Evolutionary conservation across 805 yeast species (phyloP), one percentile per base, ranked within the genome.

Genomic region (Pichia insulana): DNA sequence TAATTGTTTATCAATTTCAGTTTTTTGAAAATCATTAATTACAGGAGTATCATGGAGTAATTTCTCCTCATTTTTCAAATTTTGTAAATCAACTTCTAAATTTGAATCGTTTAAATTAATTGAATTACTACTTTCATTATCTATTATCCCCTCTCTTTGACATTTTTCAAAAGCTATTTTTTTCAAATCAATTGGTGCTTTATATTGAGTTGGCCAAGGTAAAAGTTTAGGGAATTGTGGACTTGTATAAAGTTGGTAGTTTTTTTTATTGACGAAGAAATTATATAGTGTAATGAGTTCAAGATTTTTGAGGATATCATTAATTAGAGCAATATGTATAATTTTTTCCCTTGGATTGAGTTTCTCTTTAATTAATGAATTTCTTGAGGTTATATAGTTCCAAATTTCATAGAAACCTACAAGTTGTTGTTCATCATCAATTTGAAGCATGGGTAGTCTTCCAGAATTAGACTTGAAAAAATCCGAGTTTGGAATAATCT

Each of bases 151-250:
- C 15, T 54, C 45, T 11, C 51, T 46, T 12, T 51, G 43, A 49
- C 71, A 67, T 4, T 54, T 46, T 27, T 51, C 48, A 28, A 55
- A 39, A 1, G 70, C 70, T 5, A 43, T 40, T 0, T 53, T 37
- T 50, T 68, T 68, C 43, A 67, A 65, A 34, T 61, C 63, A 31
- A 76, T 48, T 1, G 89, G 88, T 18, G 80, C 76, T 46, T 74
- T 74, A 55, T 81, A 82, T 72, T 81, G 84, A 73, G 80, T 70
- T 9, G 89, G 90, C 62, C 82, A 83, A 7, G 84, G 81, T 16
- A 81, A 58, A 43, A 74, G 69, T 4, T 63, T 50, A 35, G 68
- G 63, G 54, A 80, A 80, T 15, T 71, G 51, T 18, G 71, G 71
- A 46, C 85, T 67, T 4, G 87, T 74, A 50, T 70, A 78, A 11